Base-by-base conservation (phyloP, 768 basidiomycete genomes). In the Pulveroboletus sp. region DNA sequence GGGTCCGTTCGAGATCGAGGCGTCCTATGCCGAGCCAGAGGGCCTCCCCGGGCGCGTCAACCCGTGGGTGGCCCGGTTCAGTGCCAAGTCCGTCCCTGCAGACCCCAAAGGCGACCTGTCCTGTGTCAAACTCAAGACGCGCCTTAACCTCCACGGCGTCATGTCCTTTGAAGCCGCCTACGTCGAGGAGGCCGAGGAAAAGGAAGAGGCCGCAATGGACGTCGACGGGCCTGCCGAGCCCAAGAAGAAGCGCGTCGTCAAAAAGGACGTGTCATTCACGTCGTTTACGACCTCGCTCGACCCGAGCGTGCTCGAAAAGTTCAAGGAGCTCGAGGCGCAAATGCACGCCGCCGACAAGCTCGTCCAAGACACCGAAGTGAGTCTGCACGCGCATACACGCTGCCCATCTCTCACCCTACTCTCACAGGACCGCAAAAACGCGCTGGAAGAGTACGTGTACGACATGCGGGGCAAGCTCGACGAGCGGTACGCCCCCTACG, bases 371-470 rank as follows among this genome's bases (percentile, higher is more conserved):
- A 99, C 96, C 49, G 95, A 97, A 83, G 92, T 91, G 55, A 30
- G 80, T 72, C 39, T 17, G 23, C 43, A 43, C 11, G 23, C 22
- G 32, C 45, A 45, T 55, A 59, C 31, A 55, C n/a, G n/a, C n/a
- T 43, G 10, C 30, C 41, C 22, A 24, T 13, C 11, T 19, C 45
- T 36, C 19, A 45, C 6, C 13, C n/a, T 13, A n/a, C n/a, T n/a
- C n/a, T 3, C 4, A 9, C 14, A 95, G 92, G 90, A 98, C 71
- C 85, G 90, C 70, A 99, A 97, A 76, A 99, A 99, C 66, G 93
- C 94, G 5, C 83, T 99, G 12, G 95, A 99, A 73, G 96, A 98
- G 72, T 97, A 95, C 74, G 88, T 98, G 50, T 97, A 97, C 72
- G 95, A 98, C 69, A 93, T 79, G 63, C 89, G 93, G 32, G 75